These are phyloP conservation scores for Tagetes erecta DNA, from an alignment of 129 eudicot species.

Conservation along the genomic window DNA sequence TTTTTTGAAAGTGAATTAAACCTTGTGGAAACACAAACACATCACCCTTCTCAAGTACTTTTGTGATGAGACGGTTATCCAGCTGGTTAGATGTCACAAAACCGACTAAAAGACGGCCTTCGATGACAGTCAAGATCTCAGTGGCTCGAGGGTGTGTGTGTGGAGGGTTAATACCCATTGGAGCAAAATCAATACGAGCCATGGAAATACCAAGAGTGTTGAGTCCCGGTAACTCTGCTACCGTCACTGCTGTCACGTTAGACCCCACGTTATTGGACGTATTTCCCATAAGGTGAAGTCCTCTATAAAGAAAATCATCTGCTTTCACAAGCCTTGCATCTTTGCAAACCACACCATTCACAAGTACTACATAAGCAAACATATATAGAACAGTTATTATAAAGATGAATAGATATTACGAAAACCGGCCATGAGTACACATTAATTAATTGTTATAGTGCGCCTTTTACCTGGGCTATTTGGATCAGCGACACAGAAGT, in stretches of 20 bases:
- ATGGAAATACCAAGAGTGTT: conserved; percentile 47
- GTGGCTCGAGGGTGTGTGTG: conserved; percentile 40
- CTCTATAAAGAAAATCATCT: conserved; percentile 34
- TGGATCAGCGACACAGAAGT: conserved; percentile 38
- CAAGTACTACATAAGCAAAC: conserved; percentile 6
- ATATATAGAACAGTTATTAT: not conserved
- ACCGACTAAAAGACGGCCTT: conserved; percentile 36
- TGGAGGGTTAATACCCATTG: conserved; percentile 44
- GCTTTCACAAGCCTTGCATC: conserved; percentile 26
- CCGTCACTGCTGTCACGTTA: conserved; percentile 28
- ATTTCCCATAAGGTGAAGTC: conserved; percentile 32
- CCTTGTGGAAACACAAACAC: conserved; percentile 49
- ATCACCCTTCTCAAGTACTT: conserved; percentile 39
- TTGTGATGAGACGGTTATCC: conserved; percentile 36
- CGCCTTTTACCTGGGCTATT: conserved; percentile 20
- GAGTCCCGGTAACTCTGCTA: conserved; percentile 33
- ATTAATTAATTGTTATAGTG: no score
- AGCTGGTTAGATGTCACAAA: conserved; percentile 46
- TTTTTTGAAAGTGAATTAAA: conserved; percentile 46
- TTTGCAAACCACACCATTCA: conserved; percentile 37
- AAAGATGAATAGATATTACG: not conserved
- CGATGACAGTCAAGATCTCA: conserved; percentile 36
- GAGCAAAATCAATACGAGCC: conserved; percentile 45
- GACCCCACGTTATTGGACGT: conserved; percentile 36
- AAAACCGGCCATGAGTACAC: not conserved